Base-by-base conservation (phyloP, 495 filamentous ascomycete genomes). In the Daldinia grandis region DNA sequence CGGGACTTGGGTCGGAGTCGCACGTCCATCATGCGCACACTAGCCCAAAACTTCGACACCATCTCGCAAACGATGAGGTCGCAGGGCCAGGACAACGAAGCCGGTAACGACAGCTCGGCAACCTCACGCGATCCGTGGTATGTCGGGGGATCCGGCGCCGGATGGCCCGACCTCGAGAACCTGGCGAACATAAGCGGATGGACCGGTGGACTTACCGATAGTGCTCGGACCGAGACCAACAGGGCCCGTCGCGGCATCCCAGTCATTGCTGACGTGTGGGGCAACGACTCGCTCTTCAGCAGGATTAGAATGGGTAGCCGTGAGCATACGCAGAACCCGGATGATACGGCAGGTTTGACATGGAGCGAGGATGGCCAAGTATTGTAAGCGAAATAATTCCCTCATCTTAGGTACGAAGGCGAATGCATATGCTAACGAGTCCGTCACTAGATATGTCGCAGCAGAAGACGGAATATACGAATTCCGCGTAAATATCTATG, bases 391-490 rank as follows among this genome's bases (percentile, higher is more conserved):
- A 44, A 58, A 31, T 30, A 28, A 25, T 14, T 14, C 10, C 10
- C 3, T 35, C 14, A 14, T 35, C 19, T 9, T 24, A n/a, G n/a
- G n/a, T n/a, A 3, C 6, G 25, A n/a, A 21, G 12, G 6, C 15
- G 31, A 21, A 51, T 28, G n/a, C 19, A 2, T 1, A 25, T 28
- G 47, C 76, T 79, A 42, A 79, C 71, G 5, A 7, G 24, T 25
- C 24, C 8, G 17, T 59, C 47, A n/a, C 7, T 62, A 93, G 92
- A 64, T 93, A 89, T 69, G 83, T 92, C 71, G 92, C 86, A n/a
- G 91, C 90, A 3, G 84, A 91, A 58, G 84, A 90, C 55, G 92
- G 92, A 19, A 90, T 94, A 17, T 90, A 91, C 64, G 89, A 93
- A 77, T 91, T 88, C 66, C 83, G 84, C 24, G 81, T 93, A 61